Evolutionary conservation across 768 basidiomycete genomes (phyloP).

Genomic region (Mycena indigotica): DNA sequence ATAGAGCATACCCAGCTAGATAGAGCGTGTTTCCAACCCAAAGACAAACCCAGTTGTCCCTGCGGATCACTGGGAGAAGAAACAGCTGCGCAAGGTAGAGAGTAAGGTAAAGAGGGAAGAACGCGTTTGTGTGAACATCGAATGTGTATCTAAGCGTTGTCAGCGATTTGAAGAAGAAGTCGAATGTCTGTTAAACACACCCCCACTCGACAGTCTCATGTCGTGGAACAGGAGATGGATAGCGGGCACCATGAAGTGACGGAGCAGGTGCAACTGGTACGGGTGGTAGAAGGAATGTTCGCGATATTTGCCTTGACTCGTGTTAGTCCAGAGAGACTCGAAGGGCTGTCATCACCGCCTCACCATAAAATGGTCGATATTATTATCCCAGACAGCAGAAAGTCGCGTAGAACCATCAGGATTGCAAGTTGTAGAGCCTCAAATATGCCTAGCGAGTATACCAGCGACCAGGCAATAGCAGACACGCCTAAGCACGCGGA

Average conservation of each 20-base stretch:
- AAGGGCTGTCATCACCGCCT: too few relatives aligned
- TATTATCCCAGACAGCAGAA: slow-evolving; percentile 74
- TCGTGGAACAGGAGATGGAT: slow-evolving; percentile 61
- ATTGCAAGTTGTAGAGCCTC: slow-evolving; percentile 66
- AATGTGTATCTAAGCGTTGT: slow-evolving; percentile 85
- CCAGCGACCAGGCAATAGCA: slow-evolving; percentile 82
- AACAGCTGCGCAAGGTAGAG: slow-evolving; percentile 89
- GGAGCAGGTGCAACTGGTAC: slow-evolving; percentile 19
- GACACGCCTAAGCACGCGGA: slow-evolving; percentile 76
- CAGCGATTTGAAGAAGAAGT: slow-evolving; percentile 71
- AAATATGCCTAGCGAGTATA: slow-evolving; percentile 66
- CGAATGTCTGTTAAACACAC: slow-evolving; percentile 30
- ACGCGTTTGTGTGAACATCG: slow-evolving; percentile 95
- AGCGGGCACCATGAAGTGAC: slow-evolving; percentile 57
- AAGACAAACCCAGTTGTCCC: slow-evolving; percentile 91
- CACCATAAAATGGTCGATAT: slow-evolving; percentile 80
- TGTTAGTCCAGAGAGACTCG: too few relatives aligned
- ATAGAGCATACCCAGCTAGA: slow-evolving; percentile 69
- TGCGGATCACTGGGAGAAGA: slow-evolving; percentile 78
- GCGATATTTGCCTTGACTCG: slow-evolving; percentile 20
- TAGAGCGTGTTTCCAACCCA: slow-evolving; percentile 92
- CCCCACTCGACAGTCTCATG: slow-evolving; percentile 24
- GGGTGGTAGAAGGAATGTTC: slow-evolving; percentile 22
- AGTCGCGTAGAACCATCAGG: slow-evolving; percentile 88
- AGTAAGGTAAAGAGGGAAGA: slow-evolving; percentile 91